Conservation (phyloP, 2,329 filamentous ascomycete species). For the Xylaria digitata region DNA sequence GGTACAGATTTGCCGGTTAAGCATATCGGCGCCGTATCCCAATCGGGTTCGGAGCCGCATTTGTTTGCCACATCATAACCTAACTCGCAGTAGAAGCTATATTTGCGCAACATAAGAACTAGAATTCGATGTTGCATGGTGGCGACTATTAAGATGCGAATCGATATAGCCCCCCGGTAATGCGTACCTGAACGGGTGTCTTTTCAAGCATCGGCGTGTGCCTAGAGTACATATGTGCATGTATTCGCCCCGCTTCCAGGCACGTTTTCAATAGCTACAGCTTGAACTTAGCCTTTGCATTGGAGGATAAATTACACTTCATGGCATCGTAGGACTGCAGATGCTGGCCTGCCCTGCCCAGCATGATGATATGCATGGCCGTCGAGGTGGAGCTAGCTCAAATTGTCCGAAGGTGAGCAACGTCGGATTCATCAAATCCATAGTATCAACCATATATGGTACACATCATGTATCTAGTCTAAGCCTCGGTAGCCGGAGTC, state of each 20-base stretch:
- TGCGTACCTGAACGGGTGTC: slow-evolving; percentile 1
- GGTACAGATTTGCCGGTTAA: slow-evolving; percentile 13
- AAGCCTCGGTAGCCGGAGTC: not conserved
- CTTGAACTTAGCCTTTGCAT: slow-evolving; percentile 1
- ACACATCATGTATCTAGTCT: not conserved
- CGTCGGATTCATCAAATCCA: slow-evolving; percentile 2
- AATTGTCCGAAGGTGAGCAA: not conserved
- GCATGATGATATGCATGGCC: slow-evolving; percentile 9
- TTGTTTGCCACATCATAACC: slow-evolving; percentile 7
- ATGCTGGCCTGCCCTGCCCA: not conserved
- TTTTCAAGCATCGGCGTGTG: slow-evolving; percentile 8
- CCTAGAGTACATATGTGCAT: not conserved
- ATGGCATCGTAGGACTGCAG: not conserved
- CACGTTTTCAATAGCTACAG: not conserved
- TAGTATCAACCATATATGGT: not conserved
- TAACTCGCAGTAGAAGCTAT: slow-evolving; percentile 2
- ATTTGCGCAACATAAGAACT: slow-evolving; percentile 8
- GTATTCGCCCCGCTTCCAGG: not conserved
- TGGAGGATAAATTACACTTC: slow-evolving; percentile 20
- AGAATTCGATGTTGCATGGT: slow-evolving; percentile 5
- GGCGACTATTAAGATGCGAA: slow-evolving; percentile 2
- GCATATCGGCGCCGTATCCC: slow-evolving; percentile 34
- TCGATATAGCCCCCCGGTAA: not conserved
- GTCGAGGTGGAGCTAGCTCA: slow-evolving; percentile 5
- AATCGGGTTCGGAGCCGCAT: slow-evolving; percentile 23